Conservation (phyloP, 352 stramenopile species). For the Saprolegnia diclina region DNA sequence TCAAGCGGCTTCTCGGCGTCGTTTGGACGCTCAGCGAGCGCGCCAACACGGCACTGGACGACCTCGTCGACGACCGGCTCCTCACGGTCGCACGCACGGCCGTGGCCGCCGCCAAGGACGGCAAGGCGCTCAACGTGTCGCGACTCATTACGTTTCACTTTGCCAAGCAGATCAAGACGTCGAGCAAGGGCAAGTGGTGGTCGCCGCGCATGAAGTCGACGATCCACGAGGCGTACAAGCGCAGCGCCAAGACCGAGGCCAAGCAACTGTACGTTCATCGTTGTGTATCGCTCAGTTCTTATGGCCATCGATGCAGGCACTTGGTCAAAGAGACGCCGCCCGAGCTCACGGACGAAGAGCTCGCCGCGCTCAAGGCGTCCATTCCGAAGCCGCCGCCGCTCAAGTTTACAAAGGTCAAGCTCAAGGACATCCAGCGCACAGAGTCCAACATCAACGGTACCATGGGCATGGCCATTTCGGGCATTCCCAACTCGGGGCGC, state of each 20-base stretch:
- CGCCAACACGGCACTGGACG: background rate
- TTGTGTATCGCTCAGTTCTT: background rate
- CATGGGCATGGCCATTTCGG: conserved; percentile 74
- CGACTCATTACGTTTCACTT: background rate
- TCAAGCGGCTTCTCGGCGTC: background rate
- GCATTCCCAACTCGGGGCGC: conserved; percentile 73
- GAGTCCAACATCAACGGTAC: conserved; percentile 85
- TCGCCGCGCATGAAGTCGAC: conserved; percentile 12
- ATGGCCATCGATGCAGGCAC: background rate
- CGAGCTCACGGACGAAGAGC: conserved; percentile 64
- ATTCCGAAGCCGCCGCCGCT: conserved; percentile 82
- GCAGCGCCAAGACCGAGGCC: background rate
- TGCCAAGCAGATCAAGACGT: background rate
- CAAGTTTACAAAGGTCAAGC: conserved; percentile 77
- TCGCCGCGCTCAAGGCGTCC: conserved; percentile 66
- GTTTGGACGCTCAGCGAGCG: conserved; percentile 1
- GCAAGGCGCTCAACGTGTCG: conserved; percentile 1
- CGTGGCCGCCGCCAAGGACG: background rate
- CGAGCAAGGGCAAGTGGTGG: conserved; percentile 16
- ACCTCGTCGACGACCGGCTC: background rate
- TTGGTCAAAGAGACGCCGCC: conserved; percentile 2
- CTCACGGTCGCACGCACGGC: background rate
- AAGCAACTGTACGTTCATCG: background rate
- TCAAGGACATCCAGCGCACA: conserved; percentile 76
- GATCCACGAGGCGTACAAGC: conserved; percentile 15